phyloP scores from a whole-genome alignment of 2,329 filamentous ascomycete genomes.

The Nemania abortiva region DNA sequence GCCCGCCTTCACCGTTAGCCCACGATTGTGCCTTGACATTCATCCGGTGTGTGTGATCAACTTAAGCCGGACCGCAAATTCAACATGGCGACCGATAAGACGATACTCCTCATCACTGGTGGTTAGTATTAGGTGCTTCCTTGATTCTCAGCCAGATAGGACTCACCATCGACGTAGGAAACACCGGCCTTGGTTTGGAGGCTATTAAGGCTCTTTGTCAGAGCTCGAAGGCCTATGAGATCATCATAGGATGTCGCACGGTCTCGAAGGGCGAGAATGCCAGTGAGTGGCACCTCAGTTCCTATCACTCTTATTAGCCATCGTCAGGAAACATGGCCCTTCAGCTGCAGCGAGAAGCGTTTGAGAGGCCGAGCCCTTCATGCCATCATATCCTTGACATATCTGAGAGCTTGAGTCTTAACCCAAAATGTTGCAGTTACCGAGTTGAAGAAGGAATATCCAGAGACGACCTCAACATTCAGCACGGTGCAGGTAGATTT shows the following conservation, averaged over 20 bases:
- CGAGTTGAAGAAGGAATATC: constrained; percentile 52
- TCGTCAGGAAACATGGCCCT: background rate
- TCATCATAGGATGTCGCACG: constrained; percentile 63
- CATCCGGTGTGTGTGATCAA: background rate
- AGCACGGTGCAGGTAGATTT: constrained; percentile 61
- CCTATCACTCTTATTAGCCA: background rate
- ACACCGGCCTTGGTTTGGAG: constrained; percentile 42
- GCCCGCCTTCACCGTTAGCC: background rate
- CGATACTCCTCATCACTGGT: constrained; percentile 41
- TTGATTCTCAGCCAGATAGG: background rate
- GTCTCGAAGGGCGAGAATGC: constrained; percentile 60
- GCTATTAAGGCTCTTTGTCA: constrained; percentile 43
- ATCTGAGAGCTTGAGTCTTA: background rate
- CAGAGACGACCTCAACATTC: constrained; percentile 54
- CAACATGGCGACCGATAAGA: constrained; percentile 42
- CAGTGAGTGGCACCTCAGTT: constrained; percentile 37
- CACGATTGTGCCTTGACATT: background rate
- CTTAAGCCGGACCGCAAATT: constrained; percentile 1
- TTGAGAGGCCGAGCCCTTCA: background rate
- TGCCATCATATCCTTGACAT: background rate
- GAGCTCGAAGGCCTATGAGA: constrained; percentile 55
- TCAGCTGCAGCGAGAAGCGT: background rate
- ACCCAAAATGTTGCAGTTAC: constrained; percentile 41
- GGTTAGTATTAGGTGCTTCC: constrained; percentile 32
- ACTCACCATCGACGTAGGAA: constrained; percentile 33